Conservation (phyloP, 2,329 filamentous ascomycete genomes). For the Venturiaceae sp. region DNA sequence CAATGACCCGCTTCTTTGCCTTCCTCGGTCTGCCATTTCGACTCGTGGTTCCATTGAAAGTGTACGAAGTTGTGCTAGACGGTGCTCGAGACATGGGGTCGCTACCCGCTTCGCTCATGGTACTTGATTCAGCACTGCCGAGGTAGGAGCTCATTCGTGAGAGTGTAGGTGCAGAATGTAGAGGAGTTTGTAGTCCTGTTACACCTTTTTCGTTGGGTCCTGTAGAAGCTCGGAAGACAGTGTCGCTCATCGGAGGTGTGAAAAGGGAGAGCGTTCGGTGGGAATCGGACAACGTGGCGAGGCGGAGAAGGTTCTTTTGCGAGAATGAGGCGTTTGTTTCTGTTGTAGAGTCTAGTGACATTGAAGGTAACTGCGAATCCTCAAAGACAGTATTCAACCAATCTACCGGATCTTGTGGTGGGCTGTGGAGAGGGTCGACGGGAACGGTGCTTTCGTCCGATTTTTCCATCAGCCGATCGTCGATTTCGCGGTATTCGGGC, state of each 20-base stretch:
- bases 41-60: conserved; percentile 48
- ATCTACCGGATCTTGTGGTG: conserved; percentile 75
- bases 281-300: conserved; percentile 76
- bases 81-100: conserved; percentile 54
- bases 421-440: conserved; percentile 72
- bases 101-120: conserved; percentile 14
- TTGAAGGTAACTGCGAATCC: conserved; percentile 61
- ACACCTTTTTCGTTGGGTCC: conserved; percentile 59
- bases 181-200: conserved; percentile 28
- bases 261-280: conserved; percentile 86
- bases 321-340: conserved; percentile 89
- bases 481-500: conserved; percentile 67
- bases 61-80: conserved; percentile 48
- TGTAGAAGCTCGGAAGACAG: conserved; percentile 88
- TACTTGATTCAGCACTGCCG: conserved; percentile 15
- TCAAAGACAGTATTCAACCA: conserved; percentile 68
- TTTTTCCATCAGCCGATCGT: conserved; percentile 39
- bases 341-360: conserved; percentile 68
- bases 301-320: conserved; percentile 79
- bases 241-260: conserved; percentile 81
- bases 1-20: conserved; percentile 77
- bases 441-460: conserved; percentile 42
- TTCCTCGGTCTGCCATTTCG: conserved; percentile 46
- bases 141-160: conserved; percentile 36
- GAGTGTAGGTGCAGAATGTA: conserved; percentile 24